Conservation (phyloP, 2,329 filamentous ascomycete species). For the Coleophoma eucalyptorum region DNA sequence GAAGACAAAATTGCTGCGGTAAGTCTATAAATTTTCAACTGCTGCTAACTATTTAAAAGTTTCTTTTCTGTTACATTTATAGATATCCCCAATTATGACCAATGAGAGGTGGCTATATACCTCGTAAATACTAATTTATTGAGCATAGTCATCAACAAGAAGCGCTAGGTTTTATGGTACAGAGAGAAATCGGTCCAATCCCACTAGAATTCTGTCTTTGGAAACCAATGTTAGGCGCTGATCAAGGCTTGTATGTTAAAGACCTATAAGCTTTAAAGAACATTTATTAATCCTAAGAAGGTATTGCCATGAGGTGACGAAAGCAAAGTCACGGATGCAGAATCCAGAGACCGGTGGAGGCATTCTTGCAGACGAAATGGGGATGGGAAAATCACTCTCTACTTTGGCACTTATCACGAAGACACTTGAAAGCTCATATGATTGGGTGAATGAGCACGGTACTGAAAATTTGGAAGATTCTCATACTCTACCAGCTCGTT, state of each 20-base stretch:
- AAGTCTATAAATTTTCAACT: too few species aligned
- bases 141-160: too few species aligned
- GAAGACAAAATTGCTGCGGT: constrained; percentile 4
- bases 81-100: too few species aligned
- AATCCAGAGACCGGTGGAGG: constrained; percentile 59
- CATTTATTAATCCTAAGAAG: not conserved
- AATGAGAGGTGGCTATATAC: too few species aligned
- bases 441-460: constrained; percentile 7
- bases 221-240: constrained; percentile 21
- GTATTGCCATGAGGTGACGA: constrained; percentile 81
- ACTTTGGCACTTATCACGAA: constrained; percentile 40
- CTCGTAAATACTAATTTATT: too few species aligned
- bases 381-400: constrained; percentile 49
- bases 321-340: constrained; percentile 53
- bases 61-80: too few species aligned
- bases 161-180: constrained; percentile 33
- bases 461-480: not conserved
- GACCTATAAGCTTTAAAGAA: constrained; percentile 30
- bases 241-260: constrained; percentile 21
- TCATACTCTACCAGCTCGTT: constrained; percentile 3
- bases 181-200: constrained; percentile 33
- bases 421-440: constrained; percentile 31
- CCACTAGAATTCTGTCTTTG: constrained; percentile 27
- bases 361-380: constrained; percentile 54
- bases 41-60: too few species aligned